Conservation (phyloP, 2,329 filamentous ascomycete genomes). For the Orbilia blumenaviensis region DNA sequence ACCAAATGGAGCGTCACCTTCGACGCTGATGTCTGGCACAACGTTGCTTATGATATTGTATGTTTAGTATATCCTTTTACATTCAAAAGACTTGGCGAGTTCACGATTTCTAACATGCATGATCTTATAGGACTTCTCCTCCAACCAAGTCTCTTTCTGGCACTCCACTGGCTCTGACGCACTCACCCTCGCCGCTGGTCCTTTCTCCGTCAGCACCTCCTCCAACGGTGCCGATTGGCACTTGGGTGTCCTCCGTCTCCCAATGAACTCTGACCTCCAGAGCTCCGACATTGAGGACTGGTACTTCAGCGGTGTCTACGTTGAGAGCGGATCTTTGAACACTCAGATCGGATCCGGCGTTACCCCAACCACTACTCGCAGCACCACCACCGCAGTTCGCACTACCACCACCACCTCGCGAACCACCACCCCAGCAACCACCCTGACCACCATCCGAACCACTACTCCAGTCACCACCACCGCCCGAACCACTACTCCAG, state of each 20-base stretch:
- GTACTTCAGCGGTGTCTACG: conserved; percentile 76
- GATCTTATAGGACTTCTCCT: conserved; percentile 69
- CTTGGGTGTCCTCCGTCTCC: conserved; percentile 73
- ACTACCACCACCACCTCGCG: conserved; percentile 9
- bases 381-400: conserved; percentile 15
- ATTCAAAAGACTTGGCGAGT: too few relatives aligned
- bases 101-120: conserved; percentile 28
- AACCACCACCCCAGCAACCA: neutral
- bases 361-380: conserved; percentile 19
- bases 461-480: conserved; percentile 14
- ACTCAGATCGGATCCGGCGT: conserved; percentile 59
- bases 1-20: conserved; percentile 72
- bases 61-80: conserved; percentile 59
- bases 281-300: conserved; percentile 67
- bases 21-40: conserved; percentile 74
- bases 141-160: conserved; percentile 72
- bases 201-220: conserved; percentile 69
- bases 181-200: conserved; percentile 69
- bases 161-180: conserved; percentile 71
- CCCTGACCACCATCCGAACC: neutral
- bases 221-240: conserved; percentile 78
- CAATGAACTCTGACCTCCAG: conserved; percentile 61
- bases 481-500: conserved; percentile 1
- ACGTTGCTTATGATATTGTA: conserved; percentile 69
- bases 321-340: conserved; percentile 69